Conservation (phyloP, 2,329 filamentous ascomycete species). For the Fusarium sp. region DNA sequence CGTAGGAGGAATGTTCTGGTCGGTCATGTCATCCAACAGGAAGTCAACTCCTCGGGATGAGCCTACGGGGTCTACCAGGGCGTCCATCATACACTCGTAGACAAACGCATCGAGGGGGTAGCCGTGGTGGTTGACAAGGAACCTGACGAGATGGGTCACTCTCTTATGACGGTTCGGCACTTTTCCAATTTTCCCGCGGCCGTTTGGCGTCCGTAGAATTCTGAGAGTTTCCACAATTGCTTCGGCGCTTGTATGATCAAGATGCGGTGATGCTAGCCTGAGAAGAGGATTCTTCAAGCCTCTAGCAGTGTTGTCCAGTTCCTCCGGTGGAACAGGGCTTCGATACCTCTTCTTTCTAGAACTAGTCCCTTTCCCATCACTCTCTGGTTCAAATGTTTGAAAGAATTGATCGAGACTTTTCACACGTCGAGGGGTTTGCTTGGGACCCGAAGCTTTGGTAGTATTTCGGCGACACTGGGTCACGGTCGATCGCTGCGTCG, state of each 20-base stretch:
- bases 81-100: conserved; percentile 81
- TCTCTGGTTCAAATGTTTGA: conserved; percentile 4
- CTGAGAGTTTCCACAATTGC: conserved; percentile 45
- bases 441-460: conserved; percentile 7
- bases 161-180: conserved; percentile 43
- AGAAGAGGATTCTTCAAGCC: conserved; percentile 13
- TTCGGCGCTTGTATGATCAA: conserved; percentile 13
- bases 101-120: conserved; percentile 68
- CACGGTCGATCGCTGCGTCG: conserved; percentile 1
- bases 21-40: conserved; percentile 80
- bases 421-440: not conserved
- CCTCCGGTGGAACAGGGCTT: not conserved
- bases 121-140: conserved; percentile 67
- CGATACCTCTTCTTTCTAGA: not conserved
- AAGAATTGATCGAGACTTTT: conserved; percentile 9
- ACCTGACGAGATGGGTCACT: conserved; percentile 62
- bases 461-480: conserved; percentile 32
- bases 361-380: not conserved
- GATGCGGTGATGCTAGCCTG: conserved; percentile 6
- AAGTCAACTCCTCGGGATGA: conserved; percentile 71
- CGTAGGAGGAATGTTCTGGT: conserved; percentile 71
- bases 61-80: conserved; percentile 75
- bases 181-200: conserved; percentile 29
- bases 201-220: conserved; percentile 38
- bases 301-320: not conserved